These are phyloP conservation scores for Amanita molliuscula DNA, from an alignment of 768 basidiomycete genomes.

Conservation along the genomic window DNA sequence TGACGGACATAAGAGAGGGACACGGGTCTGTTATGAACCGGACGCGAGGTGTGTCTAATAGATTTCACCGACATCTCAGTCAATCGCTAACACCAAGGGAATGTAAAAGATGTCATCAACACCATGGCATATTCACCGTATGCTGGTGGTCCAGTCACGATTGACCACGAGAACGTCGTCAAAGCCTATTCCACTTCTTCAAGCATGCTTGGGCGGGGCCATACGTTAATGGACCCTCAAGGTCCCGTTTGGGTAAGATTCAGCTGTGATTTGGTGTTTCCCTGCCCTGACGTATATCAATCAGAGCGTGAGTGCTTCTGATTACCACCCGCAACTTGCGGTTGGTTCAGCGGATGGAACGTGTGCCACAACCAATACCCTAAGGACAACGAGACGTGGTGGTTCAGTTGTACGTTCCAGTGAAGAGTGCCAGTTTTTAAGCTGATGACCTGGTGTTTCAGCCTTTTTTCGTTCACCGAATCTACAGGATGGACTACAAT, in stretches of 20 bases:
- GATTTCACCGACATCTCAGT: not conserved
- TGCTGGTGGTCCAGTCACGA: conserved; percentile 60
- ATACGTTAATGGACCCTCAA: conserved; percentile 59
- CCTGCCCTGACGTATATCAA: not conserved
- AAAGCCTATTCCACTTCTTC: conserved; percentile 69
- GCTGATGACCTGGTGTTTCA: conserved; percentile 16
- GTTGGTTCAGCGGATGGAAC: conserved; percentile 79
- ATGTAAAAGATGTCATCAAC: conserved; percentile 56
- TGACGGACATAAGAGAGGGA: conserved; percentile 71
- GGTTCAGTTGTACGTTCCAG: conserved; percentile 52
- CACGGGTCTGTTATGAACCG: conserved; percentile 62
- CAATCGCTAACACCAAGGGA: not conserved
- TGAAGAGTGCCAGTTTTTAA: not conserved
- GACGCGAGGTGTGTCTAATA: conserved; percentile 47
- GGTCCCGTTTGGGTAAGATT: conserved; percentile 79
- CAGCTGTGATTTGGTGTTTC: not conserved
- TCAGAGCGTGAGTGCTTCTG: conserved; percentile 66
- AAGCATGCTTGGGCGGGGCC: conserved; percentile 63
- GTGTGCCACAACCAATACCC: conserved; percentile 62
- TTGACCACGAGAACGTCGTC: conserved; percentile 75
- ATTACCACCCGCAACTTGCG: conserved; percentile 81
- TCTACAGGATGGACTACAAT: conserved; percentile 86
- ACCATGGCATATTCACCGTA: conserved; percentile 58
- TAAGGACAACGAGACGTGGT: conserved; percentile 58
- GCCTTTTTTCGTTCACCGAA: conserved; percentile 70